A percentile compares a stretch with the other conserved stretches of the same genome.
phyloP scores from a whole-genome alignment of 2,329 filamentous ascomycete genomes.

The Fusarium palustre region DNA sequence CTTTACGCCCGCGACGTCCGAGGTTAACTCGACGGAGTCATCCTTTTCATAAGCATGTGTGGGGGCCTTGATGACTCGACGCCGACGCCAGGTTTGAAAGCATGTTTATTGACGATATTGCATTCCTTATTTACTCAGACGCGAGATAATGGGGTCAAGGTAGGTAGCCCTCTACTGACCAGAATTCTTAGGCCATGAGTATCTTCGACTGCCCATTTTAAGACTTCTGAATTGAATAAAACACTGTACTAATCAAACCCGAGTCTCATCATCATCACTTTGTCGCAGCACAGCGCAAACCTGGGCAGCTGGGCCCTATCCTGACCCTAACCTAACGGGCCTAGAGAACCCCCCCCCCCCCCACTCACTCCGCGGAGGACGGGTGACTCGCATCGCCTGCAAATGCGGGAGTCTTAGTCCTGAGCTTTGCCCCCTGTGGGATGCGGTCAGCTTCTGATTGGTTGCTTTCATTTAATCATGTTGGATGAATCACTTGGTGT shows the following conservation, averaged over 20 bases:
- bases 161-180: neutral
- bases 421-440: slow-evolving; percentile 45
- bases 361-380: slow-evolving; percentile 25
- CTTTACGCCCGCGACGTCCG: slow-evolving; percentile 3
- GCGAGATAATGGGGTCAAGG: slow-evolving; percentile 2
- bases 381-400: slow-evolving; percentile 65
- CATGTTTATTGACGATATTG: neutral
- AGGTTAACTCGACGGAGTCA: slow-evolving; percentile 23
- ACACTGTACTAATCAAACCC: neutral
- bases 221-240: neutral
- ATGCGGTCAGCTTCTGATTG: slow-evolving; percentile 51
- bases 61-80: slow-evolving; percentile 37
- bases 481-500: slow-evolving; percentile 43
- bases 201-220: neutral
- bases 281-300: slow-evolving; percentile 1
- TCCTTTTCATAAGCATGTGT: slow-evolving; percentile 15
- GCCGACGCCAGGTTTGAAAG: slow-evolving; percentile 11
- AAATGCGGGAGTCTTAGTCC: slow-evolving; percentile 20
- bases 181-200: neutral
- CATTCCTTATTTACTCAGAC: slow-evolving; percentile 13
- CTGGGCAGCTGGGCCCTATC: slow-evolving; percentile 6
- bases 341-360: slow-evolving; percentile 13
- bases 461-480: slow-evolving; percentile 20
- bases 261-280: slow-evolving; percentile 6
- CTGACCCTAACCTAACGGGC: slow-evolving; percentile 2